These are phyloP conservation scores for Knoxdaviesia capensis DNA, from an alignment of 2,329 filamentous ascomycete species.

Conservation along the genomic window DNA sequence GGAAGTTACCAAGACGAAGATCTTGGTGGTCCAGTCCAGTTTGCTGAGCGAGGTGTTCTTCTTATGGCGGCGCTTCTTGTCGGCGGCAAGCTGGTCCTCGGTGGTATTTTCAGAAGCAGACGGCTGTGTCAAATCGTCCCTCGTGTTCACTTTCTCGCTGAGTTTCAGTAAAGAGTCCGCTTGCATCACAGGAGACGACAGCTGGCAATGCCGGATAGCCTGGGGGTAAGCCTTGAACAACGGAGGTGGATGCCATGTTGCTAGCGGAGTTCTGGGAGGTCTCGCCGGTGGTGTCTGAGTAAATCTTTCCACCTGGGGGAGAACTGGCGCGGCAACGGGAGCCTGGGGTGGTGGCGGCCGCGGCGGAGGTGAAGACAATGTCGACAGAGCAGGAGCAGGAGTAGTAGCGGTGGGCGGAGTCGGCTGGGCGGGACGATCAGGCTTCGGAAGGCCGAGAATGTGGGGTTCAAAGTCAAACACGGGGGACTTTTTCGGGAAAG, in stretches of 20 bases:
- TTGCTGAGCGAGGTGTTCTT: constrained; percentile 20
- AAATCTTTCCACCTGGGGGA: too few species aligned
- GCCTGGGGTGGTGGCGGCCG: too few species aligned
- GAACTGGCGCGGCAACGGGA: too few species aligned
- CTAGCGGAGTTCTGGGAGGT: constrained; percentile 9
- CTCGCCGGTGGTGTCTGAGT: not conserved
- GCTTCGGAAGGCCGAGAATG: too few species aligned
- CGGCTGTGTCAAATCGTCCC: constrained; percentile 10
- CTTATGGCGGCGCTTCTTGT: constrained; percentile 24
- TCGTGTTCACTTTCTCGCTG: constrained; percentile 25
- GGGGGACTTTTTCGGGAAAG: too few species aligned
- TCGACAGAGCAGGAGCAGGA: too few species aligned
- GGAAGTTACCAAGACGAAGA: constrained; percentile 50
- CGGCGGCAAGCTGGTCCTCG: not conserved
- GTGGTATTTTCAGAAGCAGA: constrained; percentile 4
- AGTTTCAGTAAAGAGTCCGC: constrained; percentile 49
- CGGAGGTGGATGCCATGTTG: constrained; percentile 48
- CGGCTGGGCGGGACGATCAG: too few species aligned
- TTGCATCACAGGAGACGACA: constrained; percentile 46
- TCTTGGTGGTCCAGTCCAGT: constrained; percentile 49
- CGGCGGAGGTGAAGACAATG: too few species aligned
- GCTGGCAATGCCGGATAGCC: constrained; percentile 51
- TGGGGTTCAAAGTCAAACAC: too few species aligned
- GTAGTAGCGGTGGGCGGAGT: too few species aligned
- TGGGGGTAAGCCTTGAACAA: constrained; percentile 79